These are phyloP conservation scores for Venturiaceae sp. DNA, from an alignment of 2,329 filamentous ascomycete species.

Conservation along the genomic window DNA sequence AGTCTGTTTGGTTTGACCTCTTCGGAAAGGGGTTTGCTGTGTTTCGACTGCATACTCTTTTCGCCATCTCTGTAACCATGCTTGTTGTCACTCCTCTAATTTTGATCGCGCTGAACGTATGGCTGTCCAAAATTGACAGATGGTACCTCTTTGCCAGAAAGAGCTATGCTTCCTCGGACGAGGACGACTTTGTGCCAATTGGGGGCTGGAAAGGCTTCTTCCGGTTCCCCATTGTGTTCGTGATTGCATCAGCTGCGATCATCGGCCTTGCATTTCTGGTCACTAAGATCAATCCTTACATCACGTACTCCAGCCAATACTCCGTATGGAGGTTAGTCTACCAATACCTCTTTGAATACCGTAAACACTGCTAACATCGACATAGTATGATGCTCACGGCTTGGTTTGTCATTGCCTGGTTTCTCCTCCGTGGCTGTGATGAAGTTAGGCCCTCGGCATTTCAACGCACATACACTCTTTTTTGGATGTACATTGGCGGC, in stretches of 20 bases:
- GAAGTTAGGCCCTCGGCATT: slow-evolving; percentile 77
- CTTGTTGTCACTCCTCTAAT: slow-evolving; percentile 70
- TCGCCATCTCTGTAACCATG: slow-evolving; percentile 76
- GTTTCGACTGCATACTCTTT: slow-evolving; percentile 71
- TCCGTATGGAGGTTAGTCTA: slow-evolving; percentile 57
- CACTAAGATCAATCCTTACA: slow-evolving; percentile 75
- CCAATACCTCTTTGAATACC: not conserved
- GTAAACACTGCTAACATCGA: not conserved
- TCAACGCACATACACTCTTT: slow-evolving; percentile 66
- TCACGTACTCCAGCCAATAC: slow-evolving; percentile 85
- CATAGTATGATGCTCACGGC: slow-evolving; percentile 67
- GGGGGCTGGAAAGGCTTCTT: slow-evolving; percentile 76
- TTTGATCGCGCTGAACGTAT: slow-evolving; percentile 57
- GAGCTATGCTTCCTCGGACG: slow-evolving; percentile 46
- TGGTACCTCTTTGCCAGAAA: slow-evolving; percentile 77
- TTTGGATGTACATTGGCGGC: slow-evolving; percentile 73
- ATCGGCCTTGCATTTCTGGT: slow-evolving; percentile 66
- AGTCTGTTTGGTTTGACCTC: slow-evolving; percentile 88
- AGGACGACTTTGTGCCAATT: slow-evolving; percentile 51
- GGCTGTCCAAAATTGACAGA: slow-evolving; percentile 64
- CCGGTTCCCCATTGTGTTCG: slow-evolving; percentile 68
- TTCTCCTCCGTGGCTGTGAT: slow-evolving; percentile 67
- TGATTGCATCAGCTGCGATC: slow-evolving; percentile 57
- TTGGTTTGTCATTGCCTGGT: slow-evolving; percentile 77
- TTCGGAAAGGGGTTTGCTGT: slow-evolving; percentile 73